These are phyloP conservation scores for Plasmodium cynomolgi DNA, from an alignment of 169 alveolate species.

Conservation along the genomic window DNA sequence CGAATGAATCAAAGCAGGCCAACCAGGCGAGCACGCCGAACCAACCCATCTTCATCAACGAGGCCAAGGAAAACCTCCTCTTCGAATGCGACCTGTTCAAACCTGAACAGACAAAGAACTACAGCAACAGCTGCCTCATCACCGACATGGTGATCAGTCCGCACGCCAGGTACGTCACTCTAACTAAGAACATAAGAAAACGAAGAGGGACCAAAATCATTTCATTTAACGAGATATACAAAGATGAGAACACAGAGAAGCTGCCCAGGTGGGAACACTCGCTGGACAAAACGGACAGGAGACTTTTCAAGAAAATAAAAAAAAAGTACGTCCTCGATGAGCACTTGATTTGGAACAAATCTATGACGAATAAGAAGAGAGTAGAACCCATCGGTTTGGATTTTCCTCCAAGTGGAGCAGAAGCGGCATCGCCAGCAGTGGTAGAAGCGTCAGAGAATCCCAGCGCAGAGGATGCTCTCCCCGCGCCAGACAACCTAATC, in stretches of 20 bases:
- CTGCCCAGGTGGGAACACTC: slow-evolving; percentile 42
- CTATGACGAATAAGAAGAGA: slow-evolving; percentile 14
- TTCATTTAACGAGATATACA: slow-evolving; percentile 54
- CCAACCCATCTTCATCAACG: slow-evolving; percentile 67
- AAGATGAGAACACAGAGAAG: slow-evolving; percentile 55
- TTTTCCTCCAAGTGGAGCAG: not conserved
- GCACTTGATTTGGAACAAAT: slow-evolving; percentile 66
- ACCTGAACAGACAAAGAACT: slow-evolving; percentile 11
- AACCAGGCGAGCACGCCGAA: not conserved
- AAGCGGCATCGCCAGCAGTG: not conserved
- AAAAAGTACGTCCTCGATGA: slow-evolving; percentile 43
- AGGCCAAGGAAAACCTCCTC: slow-evolving; percentile 29
- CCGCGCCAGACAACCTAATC: not conserved
- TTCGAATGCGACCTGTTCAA: slow-evolving; percentile 41
- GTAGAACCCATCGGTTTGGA: not conserved
- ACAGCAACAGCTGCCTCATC: slow-evolving; percentile 75
- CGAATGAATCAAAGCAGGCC: not conserved
- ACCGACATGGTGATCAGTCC: slow-evolving; percentile 90
- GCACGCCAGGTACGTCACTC: slow-evolving; percentile 92
- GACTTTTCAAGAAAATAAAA: slow-evolving; percentile 44
- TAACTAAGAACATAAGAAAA: slow-evolving; percentile 88
- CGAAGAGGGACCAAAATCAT: slow-evolving; percentile 71
- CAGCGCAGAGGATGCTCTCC: not conserved
- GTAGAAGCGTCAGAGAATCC: not conserved
- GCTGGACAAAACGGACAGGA: slow-evolving; percentile 30